Evolutionary conservation across 805 yeast genomes (phyloP).

Genomic region (Saccharomyces paradoxus): DNA sequence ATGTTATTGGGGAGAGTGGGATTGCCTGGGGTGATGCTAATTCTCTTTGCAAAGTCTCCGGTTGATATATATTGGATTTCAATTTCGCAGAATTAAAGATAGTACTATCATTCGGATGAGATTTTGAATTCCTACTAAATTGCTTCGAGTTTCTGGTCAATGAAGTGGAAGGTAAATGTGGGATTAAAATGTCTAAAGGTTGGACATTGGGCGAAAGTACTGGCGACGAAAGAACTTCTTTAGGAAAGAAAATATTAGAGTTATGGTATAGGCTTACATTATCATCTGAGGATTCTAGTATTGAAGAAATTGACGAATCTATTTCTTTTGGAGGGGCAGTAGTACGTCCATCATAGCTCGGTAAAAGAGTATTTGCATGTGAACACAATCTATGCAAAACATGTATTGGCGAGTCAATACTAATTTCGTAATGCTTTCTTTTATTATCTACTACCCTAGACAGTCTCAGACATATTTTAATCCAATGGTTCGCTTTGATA

Average conservation of each 20-base stretch:
- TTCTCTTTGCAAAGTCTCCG: constrained; percentile 38
- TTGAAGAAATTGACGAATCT: neutral
- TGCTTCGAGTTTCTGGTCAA: neutral
- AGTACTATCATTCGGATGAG: neutral
- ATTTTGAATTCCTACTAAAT: neutral
- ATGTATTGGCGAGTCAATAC: constrained; percentile 91
- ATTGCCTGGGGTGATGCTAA: constrained; percentile 58
- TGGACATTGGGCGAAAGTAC: constrained; percentile 50
- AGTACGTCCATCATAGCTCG: constrained; percentile 48
- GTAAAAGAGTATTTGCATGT: constrained; percentile 70
- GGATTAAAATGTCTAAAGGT: constrained; percentile 33
- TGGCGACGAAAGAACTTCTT: constrained; percentile 35
- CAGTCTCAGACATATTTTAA: constrained; percentile 76
- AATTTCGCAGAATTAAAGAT: constrained; percentile 27
- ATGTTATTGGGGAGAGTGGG: constrained; percentile 46
- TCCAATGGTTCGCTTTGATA: constrained; percentile 92
- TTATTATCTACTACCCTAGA: constrained; percentile 60
- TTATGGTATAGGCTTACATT: constrained; percentile 23
- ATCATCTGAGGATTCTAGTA: neutral
- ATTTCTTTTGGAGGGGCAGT: constrained; percentile 1
- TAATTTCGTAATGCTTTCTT: constrained; percentile 86
- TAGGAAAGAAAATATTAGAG: constrained; percentile 36
- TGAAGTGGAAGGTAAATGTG: neutral
- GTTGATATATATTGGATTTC: constrained; percentile 47
- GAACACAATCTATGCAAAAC: constrained; percentile 69